Percentiles rank a stretch among this genome's conserved stretches.
phyloP scores from a whole-genome alignment of 306 rosid species.

The Vicia sativa region DNA sequence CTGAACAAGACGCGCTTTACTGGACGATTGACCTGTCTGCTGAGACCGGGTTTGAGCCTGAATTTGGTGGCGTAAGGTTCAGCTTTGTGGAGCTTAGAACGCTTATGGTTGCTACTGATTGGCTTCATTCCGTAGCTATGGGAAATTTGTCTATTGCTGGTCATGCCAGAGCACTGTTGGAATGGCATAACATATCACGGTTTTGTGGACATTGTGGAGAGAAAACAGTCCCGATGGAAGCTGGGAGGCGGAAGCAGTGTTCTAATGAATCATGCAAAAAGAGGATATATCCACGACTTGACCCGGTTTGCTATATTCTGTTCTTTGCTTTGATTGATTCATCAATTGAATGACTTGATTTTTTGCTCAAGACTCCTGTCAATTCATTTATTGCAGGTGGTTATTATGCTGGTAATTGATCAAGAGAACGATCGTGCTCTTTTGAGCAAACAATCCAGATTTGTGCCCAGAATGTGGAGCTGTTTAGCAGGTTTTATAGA shows the following conservation, averaged over 20 bases:
- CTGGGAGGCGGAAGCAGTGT: constrained; percentile 84
- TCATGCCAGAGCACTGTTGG: constrained; percentile 89
- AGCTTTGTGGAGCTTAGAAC: constrained; percentile 82
- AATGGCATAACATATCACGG: constrained; percentile 71
- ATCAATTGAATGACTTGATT: constrained; percentile 25
- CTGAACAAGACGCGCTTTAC: constrained; percentile 58
- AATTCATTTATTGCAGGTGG: constrained; percentile 63
- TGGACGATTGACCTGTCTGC: constrained; percentile 80
- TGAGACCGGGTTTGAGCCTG: constrained; percentile 47
- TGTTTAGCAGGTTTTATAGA: constrained; percentile 95
- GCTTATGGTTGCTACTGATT: constrained; percentile 91
- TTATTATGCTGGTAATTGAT: constrained; percentile 89
- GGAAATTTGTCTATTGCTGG: constrained; percentile 85
- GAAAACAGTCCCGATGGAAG: constrained; percentile 75
- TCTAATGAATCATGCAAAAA: constrained; percentile 68
- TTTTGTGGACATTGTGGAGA: constrained; percentile 95
- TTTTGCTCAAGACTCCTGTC: constrained; percentile 20
- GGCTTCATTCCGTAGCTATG: constrained; percentile 70
- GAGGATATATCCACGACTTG: constrained; percentile 85
- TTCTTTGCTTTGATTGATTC: constrained; percentile 23
- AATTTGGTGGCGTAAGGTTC: constrained; percentile 43
- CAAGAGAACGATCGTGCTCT: constrained; percentile 77
- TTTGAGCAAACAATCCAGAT: constrained; percentile 72
- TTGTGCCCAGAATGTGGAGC: constrained; percentile 92
- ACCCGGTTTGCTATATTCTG: constrained; percentile 60